Evolutionary conservation across 495 filamentous ascomycete genomes (phyloP), one percentile per base, ranked within the genome.

Genomic region (Cercophora samala): DNA sequence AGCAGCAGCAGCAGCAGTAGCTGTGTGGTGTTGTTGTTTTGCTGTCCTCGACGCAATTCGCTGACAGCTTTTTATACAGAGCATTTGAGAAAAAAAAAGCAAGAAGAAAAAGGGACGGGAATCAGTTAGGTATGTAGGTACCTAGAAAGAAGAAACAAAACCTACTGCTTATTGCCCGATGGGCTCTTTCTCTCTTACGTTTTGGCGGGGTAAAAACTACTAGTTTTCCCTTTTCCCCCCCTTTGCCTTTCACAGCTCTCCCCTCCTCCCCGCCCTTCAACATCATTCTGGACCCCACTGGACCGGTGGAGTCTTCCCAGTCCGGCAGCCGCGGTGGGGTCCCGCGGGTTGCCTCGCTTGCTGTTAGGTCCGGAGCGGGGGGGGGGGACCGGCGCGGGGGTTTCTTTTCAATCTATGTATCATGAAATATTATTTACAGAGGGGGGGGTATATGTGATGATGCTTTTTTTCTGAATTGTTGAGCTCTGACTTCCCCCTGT

Each of bases 181-280:
- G 9, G 37, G 5, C 58, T 29, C 58, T 24, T n/a, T 24, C 58
- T 25, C 58, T 24, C 22, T 56, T 56, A 56, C 54, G 54, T 24
- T 56, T 56, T 56, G 54, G 54, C 54, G 54, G 54, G 54, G 54
- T 56, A 56, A 56, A 56, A 56, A 21, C 54, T 21, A 18, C 54
- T 56, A 56, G 54, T 18, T 56, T 5, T 24, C 22, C 18, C 19
- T 18, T 56, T n/a, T n/a, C n/a, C n/a, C n/a, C n/a, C n/a, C n/a
- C n/a, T n/a, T n/a, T n/a, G n/a, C n/a, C n/a, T n/a, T n/a, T n/a
- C n/a, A n/a, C n/a, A n/a, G n/a, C n/a, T n/a, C n/a, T n/a, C n/a
- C n/a, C n/a, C n/a, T n/a, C n/a, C n/a, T n/a, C n/a, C n/a, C n/a
- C n/a, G n/a, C n/a, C n/a, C n/a, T n/a, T 46, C 37, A 46, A 46